A percentile compares a stretch with the other conserved stretches of the same genome.
phyloP scores from a whole-genome alignment of 1,284 basidiomycete genomes.

The Schizophyllum commune region DNA sequence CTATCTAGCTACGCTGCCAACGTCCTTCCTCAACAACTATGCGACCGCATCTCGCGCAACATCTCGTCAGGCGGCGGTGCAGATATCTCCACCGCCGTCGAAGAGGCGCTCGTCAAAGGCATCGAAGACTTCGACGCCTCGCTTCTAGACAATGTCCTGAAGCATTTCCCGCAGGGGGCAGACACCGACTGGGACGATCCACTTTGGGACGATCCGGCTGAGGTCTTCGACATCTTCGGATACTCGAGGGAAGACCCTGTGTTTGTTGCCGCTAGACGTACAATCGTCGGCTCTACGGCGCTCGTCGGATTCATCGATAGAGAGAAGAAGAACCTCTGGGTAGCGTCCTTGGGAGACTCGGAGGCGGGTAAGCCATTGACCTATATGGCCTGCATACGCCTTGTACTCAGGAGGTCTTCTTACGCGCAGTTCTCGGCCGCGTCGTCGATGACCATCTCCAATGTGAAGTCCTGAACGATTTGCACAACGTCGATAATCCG shows the following conservation, averaged over 20 bases:
- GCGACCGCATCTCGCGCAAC: constrained; percentile 2
- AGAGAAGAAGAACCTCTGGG: constrained; percentile 4
- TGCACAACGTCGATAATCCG: constrained; percentile 7
- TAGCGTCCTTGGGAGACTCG: constrained; percentile 11
- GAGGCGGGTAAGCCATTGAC: constrained; percentile 5
- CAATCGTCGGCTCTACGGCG: constrained; percentile 6
- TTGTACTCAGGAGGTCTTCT: background rate
- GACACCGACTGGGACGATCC: constrained; percentile 7
- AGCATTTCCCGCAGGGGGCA: background rate
- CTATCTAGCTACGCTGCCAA: constrained; percentile 2
- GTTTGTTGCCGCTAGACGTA: constrained; percentile 2
- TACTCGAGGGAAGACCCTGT: background rate
- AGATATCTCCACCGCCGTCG: background rate
- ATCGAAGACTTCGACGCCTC: constrained; percentile 10
- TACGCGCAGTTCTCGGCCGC: constrained; percentile 1
- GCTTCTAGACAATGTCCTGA: constrained; percentile 1
- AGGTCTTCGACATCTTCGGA: constrained; percentile 5
- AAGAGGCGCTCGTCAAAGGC: constrained; percentile 3
- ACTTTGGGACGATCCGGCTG: constrained; percentile 2
- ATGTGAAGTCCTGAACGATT: constrained; percentile 4
- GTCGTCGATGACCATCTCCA: background rate
- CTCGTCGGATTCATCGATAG: constrained; percentile 10
- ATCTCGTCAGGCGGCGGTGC: background rate
- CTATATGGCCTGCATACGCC: background rate
- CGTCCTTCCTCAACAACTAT: constrained; percentile 4